Base-by-base conservation (phyloP, 2,329 filamentous ascomycete genomes). In the Pseudogymnoascus sp. region DNA sequence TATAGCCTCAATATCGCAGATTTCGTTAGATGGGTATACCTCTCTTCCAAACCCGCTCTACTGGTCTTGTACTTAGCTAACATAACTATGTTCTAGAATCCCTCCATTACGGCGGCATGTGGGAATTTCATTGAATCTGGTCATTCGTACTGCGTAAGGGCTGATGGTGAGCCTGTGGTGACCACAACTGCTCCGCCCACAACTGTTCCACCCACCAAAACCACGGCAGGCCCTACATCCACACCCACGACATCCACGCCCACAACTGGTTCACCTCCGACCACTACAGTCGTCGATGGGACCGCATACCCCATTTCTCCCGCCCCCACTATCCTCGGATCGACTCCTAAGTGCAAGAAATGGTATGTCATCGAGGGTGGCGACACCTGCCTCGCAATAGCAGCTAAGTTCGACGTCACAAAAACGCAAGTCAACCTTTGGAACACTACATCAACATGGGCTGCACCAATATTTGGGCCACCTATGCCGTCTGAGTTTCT, bases 401-500 rank as follows among this genome's bases (percentile, higher is more conserved):
- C 35, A 28, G 18, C 59, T 23, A 61, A 49, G 37, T 41, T 28
- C 6, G 59, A 33, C 12, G 23, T 40, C 8, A 43, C 37, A 5
- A 41, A 4, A 14, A 49, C 59, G 16, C 11, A 61, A 16, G 5
- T 61, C 11, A 40, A 49, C 16, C 31, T 49, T 16, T 61, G 59
- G 59, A 61, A 61, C 12, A 61, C 59, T 61, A 40, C 37, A 61
- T 61, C 25, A 61, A 61, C 37, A 33, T 14, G 11, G 37, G 1
- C 40, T 61, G 59, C n/a, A 40, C 37, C 14, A 61, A 61, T 49
- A 40, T 61, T 40, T 61, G 37, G 37, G 59, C 25, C 4, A 6
- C 16, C 16, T 61, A 61, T 61, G 59, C 59, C 3, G 5, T 41
- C 59, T 61, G 59, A 37, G 59, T 61, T 40, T 38, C 31, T 43